Evolutionary conservation across 495 filamentous ascomycete genomes (phyloP).

Genomic region (Hamigera avellanea): DNA sequence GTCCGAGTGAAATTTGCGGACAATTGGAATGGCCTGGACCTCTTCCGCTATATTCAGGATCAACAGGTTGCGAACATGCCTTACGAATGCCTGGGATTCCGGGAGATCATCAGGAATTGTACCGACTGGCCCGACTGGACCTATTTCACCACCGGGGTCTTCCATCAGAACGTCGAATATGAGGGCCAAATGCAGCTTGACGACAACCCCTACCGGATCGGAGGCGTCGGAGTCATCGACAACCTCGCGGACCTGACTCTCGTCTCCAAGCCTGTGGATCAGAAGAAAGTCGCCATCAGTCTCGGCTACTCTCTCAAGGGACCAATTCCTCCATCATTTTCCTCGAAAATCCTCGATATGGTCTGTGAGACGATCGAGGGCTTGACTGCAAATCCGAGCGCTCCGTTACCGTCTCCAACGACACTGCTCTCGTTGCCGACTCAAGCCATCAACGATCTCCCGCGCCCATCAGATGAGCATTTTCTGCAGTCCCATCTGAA

Average conservation of each 20-base stretch:
- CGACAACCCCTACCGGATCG: constrained; percentile 35
- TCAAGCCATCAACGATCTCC: constrained; percentile 18
- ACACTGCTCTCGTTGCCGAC: constrained; percentile 24
- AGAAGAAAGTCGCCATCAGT: constrained; percentile 28
- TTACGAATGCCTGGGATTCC: constrained; percentile 46
- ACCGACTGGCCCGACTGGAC: constrained; percentile 46
- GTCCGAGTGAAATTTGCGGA: constrained; percentile 41
- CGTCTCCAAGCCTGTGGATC: constrained; percentile 31
- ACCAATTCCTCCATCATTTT: constrained; percentile 26
- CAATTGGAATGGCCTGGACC: constrained; percentile 36
- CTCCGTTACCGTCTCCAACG: constrained; percentile 29
- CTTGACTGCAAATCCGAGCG: constrained; percentile 32
- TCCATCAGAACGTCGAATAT: constrained; percentile 37
- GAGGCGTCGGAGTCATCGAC: constrained; percentile 36
- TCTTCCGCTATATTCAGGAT: constrained; percentile 44
- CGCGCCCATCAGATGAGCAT: constrained; percentile 14
- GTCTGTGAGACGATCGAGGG: constrained; percentile 34
- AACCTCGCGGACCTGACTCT: constrained; percentile 40
- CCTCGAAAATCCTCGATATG: constrained; percentile 34
- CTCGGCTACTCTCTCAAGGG: constrained; percentile 36
- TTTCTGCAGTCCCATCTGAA: constrained; percentile 28
- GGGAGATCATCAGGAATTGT: constrained; percentile 46
- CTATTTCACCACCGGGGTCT: constrained; percentile 35
- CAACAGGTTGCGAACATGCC: constrained; percentile 49
- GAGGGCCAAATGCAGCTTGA: constrained; percentile 32